Percentiles rank a stretch among this genome's conserved stretches.
Conservation (phyloP, 2,329 filamentous ascomycete genomes). For the Clonostachys rosea region DNA sequence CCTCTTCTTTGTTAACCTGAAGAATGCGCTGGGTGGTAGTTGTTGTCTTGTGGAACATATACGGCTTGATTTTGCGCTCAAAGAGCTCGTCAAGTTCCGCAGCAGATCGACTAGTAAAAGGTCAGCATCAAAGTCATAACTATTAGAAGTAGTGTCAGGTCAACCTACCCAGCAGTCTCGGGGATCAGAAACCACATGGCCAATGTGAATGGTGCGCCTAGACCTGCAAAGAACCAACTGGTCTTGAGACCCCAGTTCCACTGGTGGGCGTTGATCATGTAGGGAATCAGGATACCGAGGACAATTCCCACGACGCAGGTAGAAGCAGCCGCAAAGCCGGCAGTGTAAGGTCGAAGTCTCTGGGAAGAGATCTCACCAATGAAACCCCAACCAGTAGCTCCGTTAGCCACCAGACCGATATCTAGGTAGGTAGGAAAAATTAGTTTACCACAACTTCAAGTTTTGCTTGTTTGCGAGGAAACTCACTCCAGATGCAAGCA, state of each 20-base stretch:
- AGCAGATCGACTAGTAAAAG: slow-evolving; percentile 5
- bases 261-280: too few species aligned
- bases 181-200: too few species aligned
- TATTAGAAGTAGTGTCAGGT: too few species aligned
- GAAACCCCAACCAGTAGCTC: slow-evolving; percentile 18
- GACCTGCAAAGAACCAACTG: too few species aligned
- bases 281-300: too few species aligned
- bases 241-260: too few species aligned
- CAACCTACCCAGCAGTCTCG: background rate
- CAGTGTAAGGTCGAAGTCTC: slow-evolving; percentile 13
- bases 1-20: background rate
- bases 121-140: too few species aligned
- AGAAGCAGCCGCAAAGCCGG: slow-evolving; percentile 10
- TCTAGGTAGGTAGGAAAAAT: slow-evolving; percentile 5
- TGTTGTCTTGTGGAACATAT: slow-evolving; percentile 9
- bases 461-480: background rate
- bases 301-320: slow-evolving; percentile 9
- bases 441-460: background rate
- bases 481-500: slow-evolving; percentile 14
- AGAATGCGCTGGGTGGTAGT: slow-evolving; percentile 4
- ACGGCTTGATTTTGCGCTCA: slow-evolving; percentile 13
- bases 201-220: too few species aligned
- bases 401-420: slow-evolving; percentile 14
- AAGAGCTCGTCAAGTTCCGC: slow-evolving; percentile 16
- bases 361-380: slow-evolving; percentile 21